Evolutionary conservation across 192 early-diverging fungal genomes (phyloP), one percentile per base, ranked within the genome.

Genomic region (Linnemannia elongata): DNA sequence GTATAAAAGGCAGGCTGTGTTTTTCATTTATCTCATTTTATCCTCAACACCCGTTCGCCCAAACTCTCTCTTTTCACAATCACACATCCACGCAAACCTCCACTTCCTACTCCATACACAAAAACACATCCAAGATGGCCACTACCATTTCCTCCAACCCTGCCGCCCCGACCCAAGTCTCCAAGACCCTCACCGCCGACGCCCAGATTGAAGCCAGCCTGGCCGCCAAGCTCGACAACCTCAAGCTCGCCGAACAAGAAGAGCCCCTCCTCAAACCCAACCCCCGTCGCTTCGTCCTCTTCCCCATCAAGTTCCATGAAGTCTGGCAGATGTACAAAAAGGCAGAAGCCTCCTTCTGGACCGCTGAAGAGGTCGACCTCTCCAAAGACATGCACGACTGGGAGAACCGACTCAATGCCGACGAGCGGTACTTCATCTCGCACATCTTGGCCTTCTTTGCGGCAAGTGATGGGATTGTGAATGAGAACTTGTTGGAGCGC

Each of bases 241-340:
- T 79, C 24, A 71, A 72, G 38, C 22, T 79, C 24, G 52, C 69
- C 39, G 77, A 79, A 69, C 77, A 79, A 75, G 76, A 76, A 22
- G 87, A 88, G 69, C 87, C 87, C 35, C 71, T 88, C 35, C 78
- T 88, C 47, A 57, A 60, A 39, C 87, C 93, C 47, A 96, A 95
- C 90, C 94, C 94, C 27, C 92, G 94, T 80, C 94, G 96, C 47
- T 96, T 97, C 80, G 95, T 96, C 49, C 93, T 98, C 79, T 97
- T 98, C 88, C 97, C 97, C 36, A 97, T 97, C 91, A 93, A 96
- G 89, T 96, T 96, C 89, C 93, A 95, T 85, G 96, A 97, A 78
- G 93, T 97, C 78, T 98, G 97, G 97, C 93, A 97, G 78, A 96
- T 97, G 94, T 97, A 98, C 94, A 97, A 98, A 87, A 98, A 98